phyloP scores from a whole-genome alignment of 805 yeast species.

The Wickerhamiella siamensis region DNA sequence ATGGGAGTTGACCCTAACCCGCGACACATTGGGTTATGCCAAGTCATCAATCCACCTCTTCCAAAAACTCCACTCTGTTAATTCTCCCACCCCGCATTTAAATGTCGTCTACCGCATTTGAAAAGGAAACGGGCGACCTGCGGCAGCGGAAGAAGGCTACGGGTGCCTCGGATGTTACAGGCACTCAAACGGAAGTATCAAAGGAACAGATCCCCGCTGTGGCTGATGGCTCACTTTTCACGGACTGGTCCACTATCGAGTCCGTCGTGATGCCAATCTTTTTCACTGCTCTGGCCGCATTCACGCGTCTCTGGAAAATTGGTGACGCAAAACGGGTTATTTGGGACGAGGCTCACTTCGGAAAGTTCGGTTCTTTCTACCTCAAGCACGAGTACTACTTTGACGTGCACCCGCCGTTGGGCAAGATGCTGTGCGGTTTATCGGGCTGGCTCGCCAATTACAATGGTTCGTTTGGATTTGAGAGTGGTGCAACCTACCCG shows the following conservation, averaged over 20 bases:
- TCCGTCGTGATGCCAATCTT: conserved; percentile 33
- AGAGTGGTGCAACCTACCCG: conserved; percentile 68
- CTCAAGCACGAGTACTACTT: conserved; percentile 83
- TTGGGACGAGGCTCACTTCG: conserved; percentile 37
- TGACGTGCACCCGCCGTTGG: conserved; percentile 97
- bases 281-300: conserved; percentile 56
- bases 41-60: background rate
- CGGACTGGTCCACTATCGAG: conserved; percentile 19
- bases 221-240: conserved; percentile 19
- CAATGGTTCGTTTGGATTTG: conserved; percentile 85
- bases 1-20: background rate
- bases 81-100: background rate
- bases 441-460: conserved; percentile 84
- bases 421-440: conserved; percentile 78
- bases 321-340: conserved; percentile 64
- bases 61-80: background rate
- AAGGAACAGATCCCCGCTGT: background rate
- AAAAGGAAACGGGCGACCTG: conserved; percentile 1
- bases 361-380: conserved; percentile 39
- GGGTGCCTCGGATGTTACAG: background rate
- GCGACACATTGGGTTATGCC: background rate
- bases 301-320: conserved; percentile 61
- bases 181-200: background rate
- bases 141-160: background rate
- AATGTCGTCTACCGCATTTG: conserved; percentile 2